Evolutionary conservation across 1,284 basidiomycete genomes (phyloP).

Genomic region (Schizophyllum amplum): DNA sequence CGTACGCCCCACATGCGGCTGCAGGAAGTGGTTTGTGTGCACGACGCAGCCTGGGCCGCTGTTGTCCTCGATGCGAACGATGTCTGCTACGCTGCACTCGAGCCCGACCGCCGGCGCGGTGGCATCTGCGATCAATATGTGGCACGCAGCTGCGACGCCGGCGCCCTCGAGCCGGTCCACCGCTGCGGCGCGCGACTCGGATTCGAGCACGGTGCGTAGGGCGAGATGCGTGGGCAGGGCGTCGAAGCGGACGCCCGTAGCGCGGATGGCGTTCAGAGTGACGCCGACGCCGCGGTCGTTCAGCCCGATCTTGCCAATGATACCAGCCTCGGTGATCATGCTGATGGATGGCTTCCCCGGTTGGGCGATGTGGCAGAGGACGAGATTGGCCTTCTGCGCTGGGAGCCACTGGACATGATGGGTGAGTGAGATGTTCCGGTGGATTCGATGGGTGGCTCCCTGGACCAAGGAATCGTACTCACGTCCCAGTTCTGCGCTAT

Average conservation of each 20-base stretch:
- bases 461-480: conserved; percentile 11
- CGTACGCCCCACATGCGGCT: conserved; percentile 3
- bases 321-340: conserved; percentile 9
- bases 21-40: conserved; percentile 14
- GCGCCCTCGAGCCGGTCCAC: conserved; percentile 7
- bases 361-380: neutral
- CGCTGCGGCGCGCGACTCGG: conserved; percentile 8
- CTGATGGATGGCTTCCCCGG: neutral
- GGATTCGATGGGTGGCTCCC: conserved; percentile 10
- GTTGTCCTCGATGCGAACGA: conserved; percentile 10
- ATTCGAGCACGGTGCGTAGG: conserved; percentile 11
- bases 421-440: conserved; percentile 8
- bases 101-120: conserved; percentile 3
- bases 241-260: conserved; percentile 9
- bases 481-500: conserved; percentile 15
- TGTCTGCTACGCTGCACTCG: conserved; percentile 6
- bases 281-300: conserved; percentile 12
- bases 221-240: conserved; percentile 13
- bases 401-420: neutral
- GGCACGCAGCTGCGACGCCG: conserved; percentile 12
- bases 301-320: conserved; percentile 15
- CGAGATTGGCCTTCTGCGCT: neutral
- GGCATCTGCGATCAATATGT: conserved; percentile 13
- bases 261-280: conserved; percentile 14
- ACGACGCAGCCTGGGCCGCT: conserved; percentile 9